A percentile compares a stretch with the other conserved stretches of the same genome.
Evolutionary conservation across 1,284 basidiomycete genomes (phyloP).

Genomic region (Rugosomyces carneus): DNA sequence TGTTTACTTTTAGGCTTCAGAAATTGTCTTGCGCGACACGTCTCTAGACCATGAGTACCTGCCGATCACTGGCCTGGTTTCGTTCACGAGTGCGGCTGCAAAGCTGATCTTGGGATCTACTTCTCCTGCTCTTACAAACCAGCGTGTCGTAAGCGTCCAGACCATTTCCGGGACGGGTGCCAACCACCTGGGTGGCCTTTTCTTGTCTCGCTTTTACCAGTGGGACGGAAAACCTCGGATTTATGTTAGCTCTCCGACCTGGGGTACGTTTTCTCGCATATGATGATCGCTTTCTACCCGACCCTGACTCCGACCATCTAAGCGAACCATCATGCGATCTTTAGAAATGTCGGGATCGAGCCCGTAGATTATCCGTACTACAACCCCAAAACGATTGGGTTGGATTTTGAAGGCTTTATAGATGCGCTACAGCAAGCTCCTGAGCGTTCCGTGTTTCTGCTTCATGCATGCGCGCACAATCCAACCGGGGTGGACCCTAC

Average conservation of each 20-base stretch:
- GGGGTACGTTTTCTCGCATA: constrained; percentile 54
- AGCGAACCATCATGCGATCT: constrained; percentile 92
- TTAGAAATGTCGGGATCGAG: constrained; percentile 77
- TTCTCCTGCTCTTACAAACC: constrained; percentile 69
- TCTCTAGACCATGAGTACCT: constrained; percentile 91
- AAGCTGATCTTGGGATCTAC: constrained; percentile 76
- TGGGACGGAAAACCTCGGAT: constrained; percentile 65
- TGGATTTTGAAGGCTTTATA: constrained; percentile 79
- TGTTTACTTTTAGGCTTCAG: constrained; percentile 83
- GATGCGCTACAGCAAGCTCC: constrained; percentile 61
- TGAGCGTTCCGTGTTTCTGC: constrained; percentile 75
- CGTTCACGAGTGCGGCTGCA: constrained; percentile 76
- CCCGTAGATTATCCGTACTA: constrained; percentile 87
- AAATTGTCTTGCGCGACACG: constrained; percentile 65
- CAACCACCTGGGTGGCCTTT: constrained; percentile 87
- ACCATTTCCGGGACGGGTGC: constrained; percentile 96
- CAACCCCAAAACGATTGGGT: constrained; percentile 82
- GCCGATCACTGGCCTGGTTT: constrained; percentile 82
- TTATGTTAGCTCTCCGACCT: constrained; percentile 88
- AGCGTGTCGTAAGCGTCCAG: constrained; percentile 73
- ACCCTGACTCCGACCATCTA: background rate
- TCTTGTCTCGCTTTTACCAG: constrained; percentile 81
- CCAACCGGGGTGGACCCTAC: constrained; percentile 96
- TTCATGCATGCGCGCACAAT: constrained; percentile 95
- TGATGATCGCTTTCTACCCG: background rate